Percentiles rank a stretch among this genome's conserved stretches.
phyloP scores from a whole-genome alignment of 2,329 filamentous ascomycete species.

The Diaporthe ilicicola region DNA sequence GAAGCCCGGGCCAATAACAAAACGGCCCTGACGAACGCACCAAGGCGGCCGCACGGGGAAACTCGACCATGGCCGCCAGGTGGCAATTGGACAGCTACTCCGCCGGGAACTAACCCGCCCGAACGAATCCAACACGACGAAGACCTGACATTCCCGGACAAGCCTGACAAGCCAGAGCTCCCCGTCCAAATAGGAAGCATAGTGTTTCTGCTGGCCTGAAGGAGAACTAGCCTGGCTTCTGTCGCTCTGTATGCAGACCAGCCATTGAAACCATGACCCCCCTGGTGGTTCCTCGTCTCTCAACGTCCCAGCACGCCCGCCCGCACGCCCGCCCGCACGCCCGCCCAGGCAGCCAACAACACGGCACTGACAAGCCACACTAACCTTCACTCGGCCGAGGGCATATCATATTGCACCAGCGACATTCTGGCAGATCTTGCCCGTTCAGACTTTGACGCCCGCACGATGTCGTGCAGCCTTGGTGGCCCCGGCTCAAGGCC shows the following conservation, averaged over 20 bases:
- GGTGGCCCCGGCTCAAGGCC: not conserved
- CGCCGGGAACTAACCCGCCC: slow-evolving; percentile 18
- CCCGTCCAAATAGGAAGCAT: slow-evolving; percentile 14
- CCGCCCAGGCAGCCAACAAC: not conserved
- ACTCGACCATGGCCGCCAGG: not conserved
- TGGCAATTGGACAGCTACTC: slow-evolving; percentile 11
- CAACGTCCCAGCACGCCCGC: not conserved
- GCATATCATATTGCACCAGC: slow-evolving; percentile 2
- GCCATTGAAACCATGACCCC: slow-evolving; percentile 6
- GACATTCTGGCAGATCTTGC: not conserved
- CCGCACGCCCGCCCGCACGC: too few species aligned
- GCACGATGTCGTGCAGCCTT: slow-evolving; percentile 31
- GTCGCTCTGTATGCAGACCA: slow-evolving; percentile 12
- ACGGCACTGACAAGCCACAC: slow-evolving; percentile 1
- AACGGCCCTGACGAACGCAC: slow-evolving; percentile 6
- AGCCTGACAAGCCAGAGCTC: slow-evolving; percentile 9
- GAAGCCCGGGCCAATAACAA: slow-evolving; percentile 8
- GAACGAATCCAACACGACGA: slow-evolving; percentile 22
- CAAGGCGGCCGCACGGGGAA: not conserved
- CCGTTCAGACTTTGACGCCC: slow-evolving; percentile 16
- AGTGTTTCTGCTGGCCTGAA: slow-evolving; percentile 22
- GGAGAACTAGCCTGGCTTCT: slow-evolving; percentile 8
- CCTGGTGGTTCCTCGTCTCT: not conserved
- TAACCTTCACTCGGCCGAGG: slow-evolving; percentile 14
- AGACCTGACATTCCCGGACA: slow-evolving; percentile 11